Evolutionary conservation across 805 yeast species (phyloP).

Genomic region (Saccharomycopsis amapae): DNA sequence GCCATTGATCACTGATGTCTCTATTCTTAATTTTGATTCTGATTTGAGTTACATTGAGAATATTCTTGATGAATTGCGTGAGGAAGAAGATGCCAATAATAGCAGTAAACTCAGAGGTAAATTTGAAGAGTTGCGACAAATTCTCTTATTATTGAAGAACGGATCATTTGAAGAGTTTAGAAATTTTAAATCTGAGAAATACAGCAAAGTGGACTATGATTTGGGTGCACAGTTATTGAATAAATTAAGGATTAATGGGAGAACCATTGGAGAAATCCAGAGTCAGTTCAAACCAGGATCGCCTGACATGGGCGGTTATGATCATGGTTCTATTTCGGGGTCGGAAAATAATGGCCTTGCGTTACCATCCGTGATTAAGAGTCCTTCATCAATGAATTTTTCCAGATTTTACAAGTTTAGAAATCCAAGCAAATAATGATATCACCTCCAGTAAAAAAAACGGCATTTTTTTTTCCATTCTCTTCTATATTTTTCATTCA

Average conservation of each 20-base stretch:
- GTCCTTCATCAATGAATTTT: slow-evolving; percentile 19
- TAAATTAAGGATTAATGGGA: slow-evolving; percentile 18
- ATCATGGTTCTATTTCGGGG: neutral
- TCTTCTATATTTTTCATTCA: neutral
- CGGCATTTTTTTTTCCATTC: neutral
- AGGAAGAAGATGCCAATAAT: slow-evolving; percentile 1
- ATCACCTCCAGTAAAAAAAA: neutral
- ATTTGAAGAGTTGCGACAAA: slow-evolving; percentile 59
- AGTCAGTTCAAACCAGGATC: neutral
- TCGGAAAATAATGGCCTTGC: neutral
- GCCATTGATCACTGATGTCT: slow-evolving; percentile 45
- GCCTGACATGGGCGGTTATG: slow-evolving; percentile 2
- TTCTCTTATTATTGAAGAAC: slow-evolving; percentile 59
- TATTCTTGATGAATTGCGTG: slow-evolving; percentile 29
- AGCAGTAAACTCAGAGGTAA: slow-evolving; percentile 8
- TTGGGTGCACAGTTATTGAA: slow-evolving; percentile 14
- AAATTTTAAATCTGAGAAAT: slow-evolving; percentile 17
- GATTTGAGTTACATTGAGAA: slow-evolving; percentile 75
- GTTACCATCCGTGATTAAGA: slow-evolving; percentile 2
- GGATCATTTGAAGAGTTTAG: slow-evolving; percentile 27
- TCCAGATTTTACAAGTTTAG: slow-evolving; percentile 20
- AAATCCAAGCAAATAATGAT: slow-evolving; percentile 12
- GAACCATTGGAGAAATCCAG: slow-evolving; percentile 14
- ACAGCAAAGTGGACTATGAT: slow-evolving; percentile 16
- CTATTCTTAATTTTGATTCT: slow-evolving; percentile 66